Conservation (phyloP, 257 asterid genomes). For the Solanum rostratum region DNA sequence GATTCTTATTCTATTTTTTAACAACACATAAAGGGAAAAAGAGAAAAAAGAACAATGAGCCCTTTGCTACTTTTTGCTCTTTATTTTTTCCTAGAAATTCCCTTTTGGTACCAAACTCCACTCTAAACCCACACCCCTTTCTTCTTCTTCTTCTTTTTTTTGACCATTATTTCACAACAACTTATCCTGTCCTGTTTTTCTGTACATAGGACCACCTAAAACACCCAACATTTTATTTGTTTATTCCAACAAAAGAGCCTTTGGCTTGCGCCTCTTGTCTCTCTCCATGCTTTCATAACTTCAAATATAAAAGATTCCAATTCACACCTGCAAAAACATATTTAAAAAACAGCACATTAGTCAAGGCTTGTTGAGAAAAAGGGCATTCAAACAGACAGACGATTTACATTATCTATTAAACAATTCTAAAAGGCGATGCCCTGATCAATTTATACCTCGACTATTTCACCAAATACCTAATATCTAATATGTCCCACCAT, state of each 20-base stretch:
- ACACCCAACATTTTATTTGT: not conserved
- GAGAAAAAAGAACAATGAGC: constrained; percentile 8
- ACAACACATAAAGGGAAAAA: not conserved
- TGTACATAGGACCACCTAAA: not conserved
- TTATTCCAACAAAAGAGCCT: not conserved
- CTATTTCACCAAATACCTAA: not conserved
- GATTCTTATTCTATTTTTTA: not conserved
- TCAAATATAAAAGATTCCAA: not conserved
- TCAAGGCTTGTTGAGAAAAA: not conserved
- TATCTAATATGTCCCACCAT: not conserved
- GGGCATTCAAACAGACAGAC: not conserved
- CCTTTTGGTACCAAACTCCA: constrained; percentile 20
- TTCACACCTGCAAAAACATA: not conserved
- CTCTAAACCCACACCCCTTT: constrained; percentile 19
- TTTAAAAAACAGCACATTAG: not conserved
- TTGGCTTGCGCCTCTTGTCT: not conserved
- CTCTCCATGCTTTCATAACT: not conserved
- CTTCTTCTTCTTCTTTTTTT: not conserved
- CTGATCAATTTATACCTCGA: not conserved
- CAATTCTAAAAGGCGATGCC: not conserved
- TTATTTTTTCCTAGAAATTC: not conserved
- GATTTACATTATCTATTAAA: not conserved
- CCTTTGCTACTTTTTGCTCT: constrained; percentile 20
- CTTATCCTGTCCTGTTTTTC: not conserved
- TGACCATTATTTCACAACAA: not conserved